Evolutionary conservation across 2,329 filamentous ascomycete species (phyloP).

Genomic region (Arthrobotrys sphaeroides): DNA sequence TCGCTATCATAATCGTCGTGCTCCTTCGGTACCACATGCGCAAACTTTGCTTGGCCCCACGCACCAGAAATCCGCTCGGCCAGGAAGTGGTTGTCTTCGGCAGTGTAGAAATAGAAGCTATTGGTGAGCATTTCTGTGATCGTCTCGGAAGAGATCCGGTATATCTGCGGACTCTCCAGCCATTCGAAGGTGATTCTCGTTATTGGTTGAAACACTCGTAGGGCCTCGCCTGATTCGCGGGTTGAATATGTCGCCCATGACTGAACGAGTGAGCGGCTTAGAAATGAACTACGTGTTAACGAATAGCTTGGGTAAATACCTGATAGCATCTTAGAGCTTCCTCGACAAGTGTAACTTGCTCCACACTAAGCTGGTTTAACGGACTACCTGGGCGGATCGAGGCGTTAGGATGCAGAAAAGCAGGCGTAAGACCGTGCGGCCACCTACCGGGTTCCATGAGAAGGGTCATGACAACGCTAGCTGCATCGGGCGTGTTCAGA

Average conservation of each 20-base stretch:
- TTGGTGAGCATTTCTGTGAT: constrained; percentile 71
- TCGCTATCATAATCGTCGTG: constrained; percentile 65
- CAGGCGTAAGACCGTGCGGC: background rate
- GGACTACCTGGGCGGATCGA: constrained; percentile 52
- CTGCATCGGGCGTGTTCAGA: constrained; percentile 66
- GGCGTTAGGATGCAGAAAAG: constrained; percentile 9
- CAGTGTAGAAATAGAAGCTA: constrained; percentile 71
- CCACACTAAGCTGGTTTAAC: constrained; percentile 42
- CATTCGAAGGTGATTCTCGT: constrained; percentile 60
- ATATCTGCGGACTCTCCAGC: constrained; percentile 69
- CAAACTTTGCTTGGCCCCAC: constrained; percentile 70
- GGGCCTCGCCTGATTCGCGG: constrained; percentile 36
- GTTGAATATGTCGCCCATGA: constrained; percentile 78
- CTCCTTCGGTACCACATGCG: constrained; percentile 68
- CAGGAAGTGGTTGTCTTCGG: constrained; percentile 69
- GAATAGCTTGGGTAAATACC: constrained; percentile 61
- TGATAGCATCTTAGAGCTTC: constrained; percentile 72
- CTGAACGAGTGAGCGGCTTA: constrained; percentile 60
- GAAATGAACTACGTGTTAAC: constrained; percentile 21
- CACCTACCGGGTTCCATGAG: constrained; percentile 50
- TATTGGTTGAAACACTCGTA: constrained; percentile 51
- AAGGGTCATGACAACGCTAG: constrained; percentile 57
- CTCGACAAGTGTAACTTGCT: constrained; percentile 61
- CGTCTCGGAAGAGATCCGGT: constrained; percentile 58
- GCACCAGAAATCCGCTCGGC: constrained; percentile 70